Conservation (phyloP, 129 eudicot genomes). For the Chrysanthemum seticuspe region DNA sequence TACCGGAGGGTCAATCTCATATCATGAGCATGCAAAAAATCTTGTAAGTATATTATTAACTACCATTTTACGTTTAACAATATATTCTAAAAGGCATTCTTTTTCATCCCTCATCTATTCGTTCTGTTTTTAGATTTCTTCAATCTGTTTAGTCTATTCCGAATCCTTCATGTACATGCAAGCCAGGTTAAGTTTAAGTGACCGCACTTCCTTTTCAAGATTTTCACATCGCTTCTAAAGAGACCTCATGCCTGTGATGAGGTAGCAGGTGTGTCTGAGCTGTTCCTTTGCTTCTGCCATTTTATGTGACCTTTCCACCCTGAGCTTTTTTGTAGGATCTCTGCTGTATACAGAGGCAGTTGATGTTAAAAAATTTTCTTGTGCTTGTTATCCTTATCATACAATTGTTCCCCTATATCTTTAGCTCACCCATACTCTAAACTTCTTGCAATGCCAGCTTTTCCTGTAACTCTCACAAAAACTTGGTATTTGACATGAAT, state of each 20-base stretch:
- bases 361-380: conserved; percentile 51
- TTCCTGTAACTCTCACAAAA: too few relatives aligned
- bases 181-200: conserved; percentile 76
- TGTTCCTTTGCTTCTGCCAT: conserved; percentile 94
- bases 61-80: too few relatives aligned
- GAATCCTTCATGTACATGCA: conserved; percentile 69
- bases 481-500: too few relatives aligned
- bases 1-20: background rate
- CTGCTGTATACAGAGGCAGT: conserved; percentile 69
- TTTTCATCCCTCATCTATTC: too few relatives aligned
- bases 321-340: conserved; percentile 74
- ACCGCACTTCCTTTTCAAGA: conserved; percentile 87
- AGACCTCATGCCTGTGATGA: conserved; percentile 71
- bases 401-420: conserved; percentile 53
- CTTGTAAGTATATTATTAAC: background rate
- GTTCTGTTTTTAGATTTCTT: background rate
- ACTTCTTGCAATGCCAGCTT: too few relatives aligned
- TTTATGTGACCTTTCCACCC: conserved; percentile 74
- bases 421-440: too few relatives aligned
- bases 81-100: too few relatives aligned
- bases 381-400: conserved; percentile 56
- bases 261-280: conserved; percentile 51
- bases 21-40: background rate
- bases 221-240: conserved; percentile 74
- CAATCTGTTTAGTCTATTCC: too few relatives aligned